These are phyloP conservation scores for Penicillium tannophilum DNA, from an alignment of 495 filamentous ascomycete species.

Conservation along the genomic window DNA sequence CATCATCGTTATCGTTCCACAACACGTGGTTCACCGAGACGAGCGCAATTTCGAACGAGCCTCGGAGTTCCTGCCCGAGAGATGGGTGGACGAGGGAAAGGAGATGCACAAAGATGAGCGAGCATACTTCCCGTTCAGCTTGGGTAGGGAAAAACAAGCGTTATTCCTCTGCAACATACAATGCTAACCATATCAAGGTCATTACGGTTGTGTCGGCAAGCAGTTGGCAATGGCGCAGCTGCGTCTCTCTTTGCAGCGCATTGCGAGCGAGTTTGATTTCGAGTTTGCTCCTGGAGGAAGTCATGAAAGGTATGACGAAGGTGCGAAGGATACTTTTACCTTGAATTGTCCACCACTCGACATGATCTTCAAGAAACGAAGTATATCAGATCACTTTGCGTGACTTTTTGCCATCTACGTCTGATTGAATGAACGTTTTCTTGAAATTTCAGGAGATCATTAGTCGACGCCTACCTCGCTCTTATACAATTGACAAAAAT, in stretches of 20 bases:
- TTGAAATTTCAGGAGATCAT: not conserved
- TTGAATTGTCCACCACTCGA: slow-evolving; percentile 8
- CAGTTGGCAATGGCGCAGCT: slow-evolving; percentile 13
- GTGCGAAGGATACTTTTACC: slow-evolving; percentile 17
- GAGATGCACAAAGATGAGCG: slow-evolving; percentile 42
- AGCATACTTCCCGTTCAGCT: slow-evolving; percentile 55
- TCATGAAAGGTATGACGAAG: not conserved
- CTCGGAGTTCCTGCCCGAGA: slow-evolving; percentile 56
- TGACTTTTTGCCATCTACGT: not conserved
- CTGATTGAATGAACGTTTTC: not conserved
- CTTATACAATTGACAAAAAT: too few species aligned
- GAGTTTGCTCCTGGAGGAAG: slow-evolving; percentile 12
- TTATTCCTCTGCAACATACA: not conserved
- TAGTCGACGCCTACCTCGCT: too few species aligned
- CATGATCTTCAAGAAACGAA: slow-evolving; percentile 9
- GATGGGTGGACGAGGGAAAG: slow-evolving; percentile 51
- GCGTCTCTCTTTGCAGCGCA: slow-evolving; percentile 5
- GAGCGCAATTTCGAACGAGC: slow-evolving; percentile 38
- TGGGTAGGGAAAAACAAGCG: slow-evolving; percentile 29
- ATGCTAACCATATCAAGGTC: slow-evolving; percentile 2
- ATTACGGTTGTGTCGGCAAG: slow-evolving; percentile 11
- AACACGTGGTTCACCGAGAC: slow-evolving; percentile 34
- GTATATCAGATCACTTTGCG: not conserved
- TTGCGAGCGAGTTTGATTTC: slow-evolving; percentile 17
- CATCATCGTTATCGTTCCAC: slow-evolving; percentile 37